Evolutionary conservation across 768 basidiomycete species (phyloP), one percentile per base, ranked within the genome.

Genomic region (Saitozyma podzolica): DNA sequence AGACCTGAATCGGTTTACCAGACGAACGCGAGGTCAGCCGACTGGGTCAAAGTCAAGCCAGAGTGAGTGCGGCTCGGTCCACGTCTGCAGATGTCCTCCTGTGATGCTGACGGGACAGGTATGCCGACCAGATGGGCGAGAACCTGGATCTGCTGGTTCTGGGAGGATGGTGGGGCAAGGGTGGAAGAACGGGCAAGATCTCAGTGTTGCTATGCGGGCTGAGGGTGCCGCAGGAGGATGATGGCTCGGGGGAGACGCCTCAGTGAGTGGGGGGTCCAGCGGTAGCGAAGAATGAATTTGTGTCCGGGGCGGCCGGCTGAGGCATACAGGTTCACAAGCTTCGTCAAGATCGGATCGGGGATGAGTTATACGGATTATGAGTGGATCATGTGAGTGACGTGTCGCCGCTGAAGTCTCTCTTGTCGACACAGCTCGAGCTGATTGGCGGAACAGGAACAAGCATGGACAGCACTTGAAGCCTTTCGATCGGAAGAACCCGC

Each of bases 81-180:
- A n/a, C n/a, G n/a, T n/a, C n/a, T n/a, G n/a, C 13, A 1, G 40
- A 45, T 20, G 43, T 17, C 16, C 9, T 45, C 47, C 48, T 19
- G n/a, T 42, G 50, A 8, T 17, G 51, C 13, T 62, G 54, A 62
- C 29, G 14, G 11, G 47, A 20, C 41, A 78, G 76, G 58, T 79
- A 79, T 58, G 71, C 78, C 8, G 78, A 79, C 58, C 76, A 79
- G 50, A 77, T 79, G 73, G 78, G 78, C 17, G 78, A 79, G 81
- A 93, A 89, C 0, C 88, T 94, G 3, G 95, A 97, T 69, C 86
- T 95, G 0, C 80, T 98, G 8, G 92, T 98, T 20, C 86, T 98
- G 41, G 91, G 85, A 61, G 95, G 89, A 0, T 89, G 91, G 72
- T 97, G 91, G 74, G 96, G 96, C 4, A 85, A 84, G 53, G 88